phyloP scores from a whole-genome alignment of 441 rosid genomes.

The Brassica balearica region DNA sequence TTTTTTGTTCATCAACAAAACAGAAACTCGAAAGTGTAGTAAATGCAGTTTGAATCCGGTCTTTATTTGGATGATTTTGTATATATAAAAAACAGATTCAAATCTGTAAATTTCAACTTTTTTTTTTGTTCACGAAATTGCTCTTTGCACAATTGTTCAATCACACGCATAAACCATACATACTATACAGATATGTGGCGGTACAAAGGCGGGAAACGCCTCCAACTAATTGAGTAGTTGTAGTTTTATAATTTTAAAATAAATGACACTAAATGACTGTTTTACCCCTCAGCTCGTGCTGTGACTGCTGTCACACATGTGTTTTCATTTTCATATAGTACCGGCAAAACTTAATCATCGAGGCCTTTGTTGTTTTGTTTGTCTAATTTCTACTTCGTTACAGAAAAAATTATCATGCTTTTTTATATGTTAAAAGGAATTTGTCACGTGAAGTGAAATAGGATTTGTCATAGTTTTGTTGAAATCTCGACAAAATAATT shows the following conservation, averaged over 20 bases:
- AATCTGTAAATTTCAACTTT: slow-evolving; percentile 1
- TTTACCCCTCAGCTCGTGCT: not conserved
- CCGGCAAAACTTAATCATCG: slow-evolving; percentile 14
- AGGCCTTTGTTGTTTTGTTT: not conserved
- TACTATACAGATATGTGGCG: not conserved
- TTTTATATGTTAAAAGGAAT: not conserved
- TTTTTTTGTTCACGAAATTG: not conserved
- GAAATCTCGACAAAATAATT: slow-evolving; percentile 22
- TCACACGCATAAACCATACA: not conserved
- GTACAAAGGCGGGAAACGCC: slow-evolving; percentile 8
- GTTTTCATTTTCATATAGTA: not conserved
- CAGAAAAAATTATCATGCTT: not conserved
- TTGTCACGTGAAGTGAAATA: slow-evolving; percentile 7
- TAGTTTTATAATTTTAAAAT: not conserved
- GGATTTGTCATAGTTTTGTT: slow-evolving; percentile 9
- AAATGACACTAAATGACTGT: not conserved
- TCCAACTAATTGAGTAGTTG: not conserved
- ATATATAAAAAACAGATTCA: slow-evolving; percentile 27
- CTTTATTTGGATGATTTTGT: slow-evolving; percentile 36
- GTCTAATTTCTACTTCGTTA: slow-evolving; percentile 4
- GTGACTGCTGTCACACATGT: not conserved
- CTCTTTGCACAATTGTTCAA: not conserved
- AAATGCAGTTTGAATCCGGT: slow-evolving; percentile 22
- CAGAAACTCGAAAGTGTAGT: slow-evolving; percentile 18
- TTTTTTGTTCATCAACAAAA: slow-evolving; percentile 23